Percentiles rank a stretch among this genome's conserved stretches.
These are phyloP conservation scores for Capsicum rhomboideum DNA, from an alignment of 257 asterid genomes.

Conservation along the genomic window DNA sequence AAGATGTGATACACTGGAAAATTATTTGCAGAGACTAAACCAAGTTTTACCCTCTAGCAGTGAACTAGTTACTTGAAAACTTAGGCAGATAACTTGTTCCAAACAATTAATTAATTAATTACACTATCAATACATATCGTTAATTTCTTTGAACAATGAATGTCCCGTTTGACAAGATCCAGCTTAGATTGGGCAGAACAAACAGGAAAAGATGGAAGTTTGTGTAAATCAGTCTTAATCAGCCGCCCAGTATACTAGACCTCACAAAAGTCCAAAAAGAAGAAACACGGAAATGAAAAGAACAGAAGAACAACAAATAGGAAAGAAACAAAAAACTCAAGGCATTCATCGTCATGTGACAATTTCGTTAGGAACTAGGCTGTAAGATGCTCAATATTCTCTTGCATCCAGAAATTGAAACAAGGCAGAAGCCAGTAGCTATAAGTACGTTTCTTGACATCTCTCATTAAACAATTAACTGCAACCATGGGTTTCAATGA, in stretches of 20 bases:
- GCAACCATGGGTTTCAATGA: conserved; percentile 30
- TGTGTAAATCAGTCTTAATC: background rate
- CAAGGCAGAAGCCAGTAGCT: background rate
- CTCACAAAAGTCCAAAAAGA: conserved; percentile 18
- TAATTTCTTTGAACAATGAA: background rate
- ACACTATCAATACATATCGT: background rate
- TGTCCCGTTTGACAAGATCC: background rate
- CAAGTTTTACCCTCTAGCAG: too few relatives aligned
- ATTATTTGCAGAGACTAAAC: too few relatives aligned
- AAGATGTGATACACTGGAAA: too few relatives aligned
- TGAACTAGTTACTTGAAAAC: too few relatives aligned
- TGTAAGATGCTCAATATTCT: background rate
- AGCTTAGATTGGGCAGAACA: background rate
- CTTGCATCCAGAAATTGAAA: background rate
- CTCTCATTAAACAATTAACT: background rate
- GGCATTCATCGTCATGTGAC: background rate
- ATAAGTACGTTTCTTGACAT: background rate
- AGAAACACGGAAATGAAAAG: background rate
- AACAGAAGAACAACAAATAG: background rate
- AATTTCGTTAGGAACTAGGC: conserved; percentile 9
- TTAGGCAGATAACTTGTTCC: too few relatives aligned
- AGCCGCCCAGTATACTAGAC: background rate
- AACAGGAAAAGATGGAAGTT: background rate
- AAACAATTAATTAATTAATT: background rate
- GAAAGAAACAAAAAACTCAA: background rate